phyloP scores from a whole-genome alignment of 2,329 filamentous ascomycete species.

The Fonsecaea monophora region DNA sequence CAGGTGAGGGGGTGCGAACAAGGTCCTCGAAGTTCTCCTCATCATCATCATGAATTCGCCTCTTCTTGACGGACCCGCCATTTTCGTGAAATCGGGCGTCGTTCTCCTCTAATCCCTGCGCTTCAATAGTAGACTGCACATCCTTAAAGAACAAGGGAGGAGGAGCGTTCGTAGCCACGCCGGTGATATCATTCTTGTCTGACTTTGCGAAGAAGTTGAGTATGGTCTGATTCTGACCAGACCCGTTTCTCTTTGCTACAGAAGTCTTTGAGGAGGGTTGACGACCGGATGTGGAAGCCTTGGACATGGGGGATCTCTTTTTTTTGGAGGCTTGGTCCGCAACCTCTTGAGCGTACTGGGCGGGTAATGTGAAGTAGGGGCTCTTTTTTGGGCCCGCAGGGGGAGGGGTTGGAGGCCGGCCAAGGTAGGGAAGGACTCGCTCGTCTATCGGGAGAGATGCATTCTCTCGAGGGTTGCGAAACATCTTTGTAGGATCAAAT shows the following conservation, averaged over 20 bases:
- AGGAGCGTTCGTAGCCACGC: slow-evolving; percentile 42
- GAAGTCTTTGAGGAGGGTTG: slow-evolving; percentile 32
- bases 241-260: slow-evolving; percentile 26
- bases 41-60: slow-evolving; percentile 45
- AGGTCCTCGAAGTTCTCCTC: slow-evolving; percentile 25
- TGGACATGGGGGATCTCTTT: slow-evolving; percentile 24
- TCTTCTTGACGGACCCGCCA: slow-evolving; percentile 50
- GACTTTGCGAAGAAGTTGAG: slow-evolving; percentile 63
- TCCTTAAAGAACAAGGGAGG: slow-evolving; percentile 48
- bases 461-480: slow-evolving; percentile 38
- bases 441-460: slow-evolving; percentile 17
- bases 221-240: slow-evolving; percentile 58
- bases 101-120: background rate
- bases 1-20: slow-evolving; percentile 35
- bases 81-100: slow-evolving; percentile 51
- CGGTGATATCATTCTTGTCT: slow-evolving; percentile 38
- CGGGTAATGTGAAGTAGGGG: slow-evolving; percentile 24
- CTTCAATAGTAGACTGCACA: slow-evolving; percentile 13
- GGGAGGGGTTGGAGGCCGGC: slow-evolving; percentile 37
- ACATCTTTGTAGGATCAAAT: slow-evolving; percentile 27
- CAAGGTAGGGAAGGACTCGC: slow-evolving; percentile 28
- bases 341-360: background rate
- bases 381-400: slow-evolving; percentile 1
- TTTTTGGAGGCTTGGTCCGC: slow-evolving; percentile 33
- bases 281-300: slow-evolving; percentile 28